Conservation (phyloP, 192 early-diverging fungal genomes). For the Mycoemilia scoparia region DNA sequence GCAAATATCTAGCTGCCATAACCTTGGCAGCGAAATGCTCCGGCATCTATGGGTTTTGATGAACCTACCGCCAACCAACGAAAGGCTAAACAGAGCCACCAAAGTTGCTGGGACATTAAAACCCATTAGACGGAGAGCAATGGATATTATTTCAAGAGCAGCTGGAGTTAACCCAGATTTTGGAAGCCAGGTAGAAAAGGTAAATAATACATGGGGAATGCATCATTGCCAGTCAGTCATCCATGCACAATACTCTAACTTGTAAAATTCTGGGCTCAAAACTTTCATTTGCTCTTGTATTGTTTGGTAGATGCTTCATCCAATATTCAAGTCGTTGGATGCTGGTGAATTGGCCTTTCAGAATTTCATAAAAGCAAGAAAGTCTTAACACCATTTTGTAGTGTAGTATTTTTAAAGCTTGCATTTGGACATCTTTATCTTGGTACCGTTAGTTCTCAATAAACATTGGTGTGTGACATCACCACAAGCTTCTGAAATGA, state of each 20-base stretch:
- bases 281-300: slow-evolving; percentile 9
- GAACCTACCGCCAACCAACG: slow-evolving; percentile 11
- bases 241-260: too few relatives aligned
- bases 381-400: too few relatives aligned
- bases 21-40: slow-evolving; percentile 28
- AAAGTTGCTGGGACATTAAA: slow-evolving; percentile 21
- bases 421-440: too few relatives aligned
- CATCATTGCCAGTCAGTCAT: too few relatives aligned
- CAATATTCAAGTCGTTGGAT: slow-evolving; percentile 12
- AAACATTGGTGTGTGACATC: too few relatives aligned
- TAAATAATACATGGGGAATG: too few relatives aligned
- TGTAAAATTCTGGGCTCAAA: slow-evolving; percentile 17
- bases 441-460: too few relatives aligned
- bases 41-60: slow-evolving; percentile 28
- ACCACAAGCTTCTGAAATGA: too few relatives aligned
- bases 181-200: too few relatives aligned
- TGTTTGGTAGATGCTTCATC: slow-evolving; percentile 26
- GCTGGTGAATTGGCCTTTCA: slow-evolving; percentile 11
- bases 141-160: slow-evolving; percentile 14
- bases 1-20: slow-evolving; percentile 9
- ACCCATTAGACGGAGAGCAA: slow-evolving; percentile 10
- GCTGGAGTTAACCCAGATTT: too few relatives aligned
- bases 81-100: slow-evolving; percentile 13
- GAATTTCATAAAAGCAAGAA: not conserved
- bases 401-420: too few relatives aligned